These are phyloP conservation scores for Ophiostoma piceae DNA, from an alignment of 2,329 filamentous ascomycete genomes.

Conservation along the genomic window DNA sequence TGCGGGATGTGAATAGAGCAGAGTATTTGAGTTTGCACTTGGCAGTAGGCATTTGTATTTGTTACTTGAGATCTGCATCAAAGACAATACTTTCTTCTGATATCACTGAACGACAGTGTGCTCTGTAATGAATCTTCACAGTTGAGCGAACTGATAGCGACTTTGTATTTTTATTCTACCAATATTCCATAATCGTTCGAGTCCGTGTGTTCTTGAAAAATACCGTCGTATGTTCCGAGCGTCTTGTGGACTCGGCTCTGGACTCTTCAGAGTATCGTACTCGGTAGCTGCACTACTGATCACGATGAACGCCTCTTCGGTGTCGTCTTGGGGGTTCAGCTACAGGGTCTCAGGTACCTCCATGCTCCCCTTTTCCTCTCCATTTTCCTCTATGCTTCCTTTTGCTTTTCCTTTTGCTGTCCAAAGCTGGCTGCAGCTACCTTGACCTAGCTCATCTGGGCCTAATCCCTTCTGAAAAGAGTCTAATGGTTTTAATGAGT, in stretches of 20 bases:
- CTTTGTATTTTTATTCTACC: neutral
- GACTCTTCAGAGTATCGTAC: neutral
- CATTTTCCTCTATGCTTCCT: neutral
- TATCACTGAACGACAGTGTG: too few relatives aligned
- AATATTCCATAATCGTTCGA: neutral
- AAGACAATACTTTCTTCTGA: too few relatives aligned
- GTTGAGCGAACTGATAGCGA: too few relatives aligned
- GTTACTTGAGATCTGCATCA: too few relatives aligned
- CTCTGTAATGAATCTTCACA: too few relatives aligned
- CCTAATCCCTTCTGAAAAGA: neutral
- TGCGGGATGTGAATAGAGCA: too few relatives aligned
- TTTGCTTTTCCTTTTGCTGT: neutral
- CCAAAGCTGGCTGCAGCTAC: neutral
- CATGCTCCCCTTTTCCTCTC: neutral
- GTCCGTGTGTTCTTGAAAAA: neutral
- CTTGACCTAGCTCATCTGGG: neutral
- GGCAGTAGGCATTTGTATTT: too few relatives aligned
- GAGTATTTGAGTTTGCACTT: too few relatives aligned
- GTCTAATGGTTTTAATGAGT: neutral
- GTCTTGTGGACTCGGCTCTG: neutral
- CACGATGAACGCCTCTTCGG: neutral
- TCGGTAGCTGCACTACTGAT: neutral
- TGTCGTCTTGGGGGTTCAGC: neutral
- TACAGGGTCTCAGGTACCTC: neutral
- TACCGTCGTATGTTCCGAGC: neutral